Evolutionary conservation across 352 stramenopile genomes (phyloP).

Genomic region (Globisporangium echinulatum): DNA sequence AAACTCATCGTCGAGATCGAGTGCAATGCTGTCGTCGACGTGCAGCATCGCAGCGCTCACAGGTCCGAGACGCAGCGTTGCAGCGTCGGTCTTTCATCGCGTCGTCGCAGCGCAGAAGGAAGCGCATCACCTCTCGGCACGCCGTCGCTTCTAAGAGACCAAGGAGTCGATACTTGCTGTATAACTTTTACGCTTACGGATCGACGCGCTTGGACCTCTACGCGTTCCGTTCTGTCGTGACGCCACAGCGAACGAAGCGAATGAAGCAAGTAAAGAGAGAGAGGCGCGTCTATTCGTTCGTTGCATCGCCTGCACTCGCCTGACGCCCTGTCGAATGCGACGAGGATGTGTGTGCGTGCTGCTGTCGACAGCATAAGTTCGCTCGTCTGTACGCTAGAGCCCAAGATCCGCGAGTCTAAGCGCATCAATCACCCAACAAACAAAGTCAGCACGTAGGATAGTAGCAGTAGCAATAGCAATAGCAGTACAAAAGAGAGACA

Average conservation of each 20-base stretch:
- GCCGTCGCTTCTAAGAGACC: conserved; percentile 19
- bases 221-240: no score
- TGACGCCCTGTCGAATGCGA: no score
- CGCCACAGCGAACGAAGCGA: no score
- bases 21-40: neutral
- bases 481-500: neutral
- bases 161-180: neutral
- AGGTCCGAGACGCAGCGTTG: conserved; percentile 11
- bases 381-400: no score
- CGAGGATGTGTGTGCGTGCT: no score
- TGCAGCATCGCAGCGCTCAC: conserved; percentile 5
- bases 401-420: no score
- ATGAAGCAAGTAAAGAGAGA: no score
- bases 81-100: conserved; percentile 15
- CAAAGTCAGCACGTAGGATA: neutral
- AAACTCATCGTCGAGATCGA: conserved; percentile 1
- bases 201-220: no score
- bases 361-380: no score
- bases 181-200: no score
- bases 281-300: no score
- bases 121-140: conserved; percentile 16
- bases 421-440: neutral
- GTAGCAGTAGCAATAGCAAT: neutral
- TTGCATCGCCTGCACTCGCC: no score
- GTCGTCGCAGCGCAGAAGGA: conserved; percentile 22